Evolutionary conservation across 768 basidiomycete genomes (phyloP), one percentile per base, ranked within the genome.

Genomic region (Pholiota molesta): DNA sequence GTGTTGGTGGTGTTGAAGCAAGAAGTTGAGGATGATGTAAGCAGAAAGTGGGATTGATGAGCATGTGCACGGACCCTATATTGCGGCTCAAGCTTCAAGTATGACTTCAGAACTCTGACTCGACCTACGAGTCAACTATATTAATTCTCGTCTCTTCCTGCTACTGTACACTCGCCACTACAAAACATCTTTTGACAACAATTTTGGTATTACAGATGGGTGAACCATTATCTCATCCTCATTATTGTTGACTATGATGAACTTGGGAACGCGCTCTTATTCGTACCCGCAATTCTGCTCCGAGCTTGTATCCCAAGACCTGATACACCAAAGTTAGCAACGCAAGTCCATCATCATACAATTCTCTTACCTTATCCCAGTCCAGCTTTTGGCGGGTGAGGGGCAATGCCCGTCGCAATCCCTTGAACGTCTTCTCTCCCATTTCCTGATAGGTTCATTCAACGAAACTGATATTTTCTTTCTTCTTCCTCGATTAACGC

Each of bases 351-450:
- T 23, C 7, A 11, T 17, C 51, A 59, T 58, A 14, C n/a, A 52
- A 54, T 23, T 37, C 7, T 47, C 78, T 11, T 59, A 92, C 94
- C 82, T 89, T 94, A 64, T 97, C 95, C 97, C 97, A 99, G 62
- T 99, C 95, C 39, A 99, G 74, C 75, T 98, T 98, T 72, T 94
- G 92, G 67, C 94, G 83, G 13, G 95, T 98, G 70, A 98, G 79
- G 0, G 97, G 97, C 60, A 99, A 75, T 1, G 95, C 95, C 39
- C 97, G 84, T 66, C 97, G 82, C 55, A 99, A 80, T 6, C 90
- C 87, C 74, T 93, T 94, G 84, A 98, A 99, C 0, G 92, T 91
- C 77, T 94, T 95, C 69, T 98, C 96, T 42, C 91, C 86, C 86
- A 99, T 90, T 66, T 92, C 89, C 44, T 88, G 87, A 71, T 98